A percentile compares a stretch with the other conserved stretches of the same genome.
Evolutionary conservation across 2,329 filamentous ascomycete species (phyloP).

Genomic region (Ophiocordyceps australis): DNA sequence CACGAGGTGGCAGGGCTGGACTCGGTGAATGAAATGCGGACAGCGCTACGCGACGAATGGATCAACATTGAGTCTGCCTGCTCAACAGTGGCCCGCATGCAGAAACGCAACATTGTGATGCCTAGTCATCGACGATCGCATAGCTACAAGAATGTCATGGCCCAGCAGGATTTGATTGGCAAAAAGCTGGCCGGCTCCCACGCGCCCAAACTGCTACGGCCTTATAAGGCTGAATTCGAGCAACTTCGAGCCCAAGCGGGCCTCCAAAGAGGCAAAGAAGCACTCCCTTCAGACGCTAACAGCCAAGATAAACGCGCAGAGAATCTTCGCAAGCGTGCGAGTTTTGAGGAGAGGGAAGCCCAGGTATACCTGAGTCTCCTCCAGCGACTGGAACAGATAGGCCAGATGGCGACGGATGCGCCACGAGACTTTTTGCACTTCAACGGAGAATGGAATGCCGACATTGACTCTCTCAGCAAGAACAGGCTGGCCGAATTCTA

Average conservation of each 20-base stretch:
- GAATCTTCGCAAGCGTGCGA: slow-evolving; percentile 11
- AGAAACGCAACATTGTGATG: slow-evolving; percentile 17
- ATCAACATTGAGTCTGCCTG: slow-evolving; percentile 27
- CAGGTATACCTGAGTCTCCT: slow-evolving; percentile 13
- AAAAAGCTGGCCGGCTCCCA: slow-evolving; percentile 11
- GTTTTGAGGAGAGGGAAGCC: slow-evolving; percentile 6
- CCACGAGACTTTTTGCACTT: slow-evolving; percentile 9
- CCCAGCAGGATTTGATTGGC: slow-evolving; percentile 7
- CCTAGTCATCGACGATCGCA: slow-evolving; percentile 24
- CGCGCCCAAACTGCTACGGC: slow-evolving; percentile 15
- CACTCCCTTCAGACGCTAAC: slow-evolving; percentile 1
- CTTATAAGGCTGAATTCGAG: slow-evolving; percentile 22
- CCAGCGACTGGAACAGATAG: slow-evolving; percentile 11
- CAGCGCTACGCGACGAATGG: slow-evolving; percentile 22
- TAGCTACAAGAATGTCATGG: slow-evolving; percentile 7
- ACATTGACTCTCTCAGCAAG: slow-evolving; percentile 13
- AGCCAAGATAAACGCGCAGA: too few relatives aligned
- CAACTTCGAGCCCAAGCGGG: slow-evolving; percentile 16
- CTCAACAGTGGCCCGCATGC: slow-evolving; percentile 26
- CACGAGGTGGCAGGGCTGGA: slow-evolving; percentile 35
- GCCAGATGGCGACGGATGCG: slow-evolving; percentile 5
- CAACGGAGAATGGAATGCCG: slow-evolving; percentile 15
- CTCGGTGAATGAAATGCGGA: slow-evolving; percentile 8
- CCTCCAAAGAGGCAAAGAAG: slow-evolving; percentile 3
- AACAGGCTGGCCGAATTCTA: slow-evolving; percentile 16